Base-by-base conservation (phyloP, 495 filamentous ascomycete species). In the Xylaria intraflava region DNA sequence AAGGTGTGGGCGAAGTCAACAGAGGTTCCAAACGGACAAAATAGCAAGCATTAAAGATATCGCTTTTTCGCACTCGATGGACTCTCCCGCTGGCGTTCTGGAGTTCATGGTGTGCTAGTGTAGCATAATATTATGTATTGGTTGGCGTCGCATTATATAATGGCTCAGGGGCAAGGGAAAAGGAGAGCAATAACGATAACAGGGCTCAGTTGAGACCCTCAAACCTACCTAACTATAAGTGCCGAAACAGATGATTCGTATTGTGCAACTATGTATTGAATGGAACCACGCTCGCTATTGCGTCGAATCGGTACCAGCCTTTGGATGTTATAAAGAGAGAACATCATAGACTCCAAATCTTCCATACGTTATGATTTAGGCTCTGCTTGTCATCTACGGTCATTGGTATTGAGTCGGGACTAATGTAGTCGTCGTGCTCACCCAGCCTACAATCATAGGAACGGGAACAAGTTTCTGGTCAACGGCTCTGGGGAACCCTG, bases 11-110 rank as follows among this genome's bases (percentile, higher is more conserved):
- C 46, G n/a, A 56, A 58, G 51, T 52, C 42, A 35, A 58, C 55
- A 8, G 61, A 60, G 17, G 55, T 24, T 20, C 49, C 44, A 51
- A 61, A 64, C 26, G 64, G 64, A 56, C 61, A 55, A 46, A 66
- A 66, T 38, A 58, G 64, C 20, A 61, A 53, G 39, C 61, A 59
- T 58, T 64, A 53, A 38, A 53, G n/a, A 54, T n/a, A n/a, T 10
- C 16, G 26, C 45, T 49, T 6, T 22, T 26, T 20, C 27, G 17
- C 16, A 3, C 3, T 22, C 19, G 14, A 54, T 27, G 24, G 38
- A 48, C 36, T 20, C 4, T 47, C 33, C 14, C 22, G 31, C 45
- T n/a, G 39, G 45, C 29, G 19, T 47, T n/a, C 48, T 42, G 51
- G 51, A 38, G 51, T 53, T 46, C 20, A 40, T 46, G 42, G 31